Conservation (phyloP, 495 filamentous ascomycete genomes). For the Aspergillus conjunctus region DNA sequence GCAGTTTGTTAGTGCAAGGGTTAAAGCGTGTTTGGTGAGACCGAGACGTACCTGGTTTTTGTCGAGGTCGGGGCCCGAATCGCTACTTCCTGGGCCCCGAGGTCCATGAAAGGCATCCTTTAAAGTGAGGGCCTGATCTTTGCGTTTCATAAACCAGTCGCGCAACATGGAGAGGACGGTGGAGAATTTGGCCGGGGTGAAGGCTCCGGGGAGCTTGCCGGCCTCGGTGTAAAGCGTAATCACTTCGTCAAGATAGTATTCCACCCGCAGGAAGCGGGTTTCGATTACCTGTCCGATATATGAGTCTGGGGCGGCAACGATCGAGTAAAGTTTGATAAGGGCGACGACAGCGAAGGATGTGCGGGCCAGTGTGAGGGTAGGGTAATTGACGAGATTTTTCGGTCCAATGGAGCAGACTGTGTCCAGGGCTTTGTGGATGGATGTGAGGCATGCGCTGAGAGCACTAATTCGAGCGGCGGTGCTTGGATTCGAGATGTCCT, state of each 20-base stretch:
- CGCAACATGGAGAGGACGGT: slow-evolving; percentile 74
- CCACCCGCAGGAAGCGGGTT: slow-evolving; percentile 71
- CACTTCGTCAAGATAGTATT: slow-evolving; percentile 70
- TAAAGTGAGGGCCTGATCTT: slow-evolving; percentile 35
- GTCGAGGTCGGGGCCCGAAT: neutral
- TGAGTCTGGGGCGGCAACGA: slow-evolving; percentile 65
- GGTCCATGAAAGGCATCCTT: slow-evolving; percentile 34
- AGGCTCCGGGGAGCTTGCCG: slow-evolving; percentile 62
- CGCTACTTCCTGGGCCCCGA: neutral
- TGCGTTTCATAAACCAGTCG: slow-evolving; percentile 65
- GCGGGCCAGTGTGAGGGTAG: slow-evolving; percentile 76
- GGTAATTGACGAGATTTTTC: slow-evolving; percentile 66
- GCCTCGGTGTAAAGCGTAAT: slow-evolving; percentile 66
- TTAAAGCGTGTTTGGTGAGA: neutral
- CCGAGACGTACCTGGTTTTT: slow-evolving; percentile 18
- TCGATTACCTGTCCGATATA: slow-evolving; percentile 78
- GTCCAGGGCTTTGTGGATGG: slow-evolving; percentile 75
- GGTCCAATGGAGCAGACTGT: slow-evolving; percentile 63
- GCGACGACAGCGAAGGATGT: slow-evolving; percentile 82
- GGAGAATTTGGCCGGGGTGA: slow-evolving; percentile 75
- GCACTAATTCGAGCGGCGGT: slow-evolving; percentile 69
- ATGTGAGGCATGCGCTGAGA: slow-evolving; percentile 67
- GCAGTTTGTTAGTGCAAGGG: neutral
- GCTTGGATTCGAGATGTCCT: slow-evolving; percentile 44
- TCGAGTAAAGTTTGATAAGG: slow-evolving; percentile 85